Base-by-base conservation (phyloP, 164 flowering plant genomes). In the Berberis vulgaris region DNA sequence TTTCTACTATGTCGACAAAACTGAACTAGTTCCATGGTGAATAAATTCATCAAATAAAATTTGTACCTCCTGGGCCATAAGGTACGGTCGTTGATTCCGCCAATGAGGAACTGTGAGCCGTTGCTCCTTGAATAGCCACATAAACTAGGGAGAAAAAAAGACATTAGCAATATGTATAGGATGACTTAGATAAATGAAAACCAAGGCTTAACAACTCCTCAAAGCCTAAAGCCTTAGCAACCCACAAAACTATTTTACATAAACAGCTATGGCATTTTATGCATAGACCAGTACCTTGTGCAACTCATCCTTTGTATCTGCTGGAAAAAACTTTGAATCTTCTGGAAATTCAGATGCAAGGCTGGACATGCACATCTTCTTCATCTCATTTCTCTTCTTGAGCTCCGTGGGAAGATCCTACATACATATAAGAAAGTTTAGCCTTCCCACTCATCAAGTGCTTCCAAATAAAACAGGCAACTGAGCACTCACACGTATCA, bases 281-380 rank as follows among this genome's bases (percentile, higher is more conserved):
- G 26, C 26, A 26, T 26, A 26, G 26, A 26, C 26, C 26, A 61
- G 55, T 69, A 90, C 97, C 99, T 94, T 91, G 59, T 83, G 97
- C 76, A 94, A 67, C 59, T 91, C 99, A 69, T 91, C 99, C 73
- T 81, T 87, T 64, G 89, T 80, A 77, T 94, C 96, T 38, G 96
- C 96, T 2, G 87, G 79, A 76, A 76, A 86, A 73, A 89, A 87
- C 65, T 86, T 89, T 67, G 94, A 86, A 73, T 86, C 94, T 68
- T 91, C 92, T 7, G 97, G 97, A 80, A 95, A 86, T 65, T 95
- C 92, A 69, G 92, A 73, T 78, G 84, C 67, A 68, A 95, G 89
- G 68, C 72, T 76, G 67, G 90, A 84, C 43, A 58, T 72, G 69
- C 94, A 95, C 50, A 65, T 68, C 78, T 95, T 95, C 80, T 87